Base-by-base conservation (phyloP, 164 flowering plant species). In the Vitis rupestris region DNA sequence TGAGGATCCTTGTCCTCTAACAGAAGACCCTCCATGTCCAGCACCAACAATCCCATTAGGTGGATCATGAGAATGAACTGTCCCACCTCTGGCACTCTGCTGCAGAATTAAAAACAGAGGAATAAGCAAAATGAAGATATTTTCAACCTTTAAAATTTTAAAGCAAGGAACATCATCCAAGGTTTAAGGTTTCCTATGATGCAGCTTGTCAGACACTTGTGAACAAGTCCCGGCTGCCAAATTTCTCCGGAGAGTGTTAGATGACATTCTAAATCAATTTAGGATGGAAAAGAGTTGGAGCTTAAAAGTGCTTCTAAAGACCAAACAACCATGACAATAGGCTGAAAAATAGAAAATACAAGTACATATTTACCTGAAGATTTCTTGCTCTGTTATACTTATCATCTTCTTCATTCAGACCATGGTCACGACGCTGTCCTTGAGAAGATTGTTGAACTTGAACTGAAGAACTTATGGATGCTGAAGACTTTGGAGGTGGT, bases 371-470 rank as follows among this genome's bases (percentile, higher is more conserved):
- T 75, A 89, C 94, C 89, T 81, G 87, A 51, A 70, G 73, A 63
- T 19, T 76, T 72, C 75, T 78, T 51, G 79, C 73, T 60, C 84
- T 78, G 15, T 71, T 72, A 78, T 81, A 71, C 63, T 77, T 79
- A 70, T 69, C 72, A 68, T 78, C 78, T 0, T 84, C 84, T 15
- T 70, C 75, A 50, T 65, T 71, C 56, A 74, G 57, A 59, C 72
- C 70, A 59, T 62, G 65, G 10, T 71, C 76, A 64, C 74, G 72
- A 23, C 60, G 81, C 2, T 75, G 82, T 19, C 70, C 85, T 10
- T 76, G 81, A 65, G 80, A 82, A 16, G 88, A 63, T 29, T 76
- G 84, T 50, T 84, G 86, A 66, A 78, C 75, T 48, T 85, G 90
- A 73, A 81, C 84, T 0, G 88, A 86, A 50, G 90, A 84, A 71